These are phyloP conservation scores for Liriodendron chinense DNA, from an alignment of 164 flowering plant species.

Conservation along the genomic window DNA sequence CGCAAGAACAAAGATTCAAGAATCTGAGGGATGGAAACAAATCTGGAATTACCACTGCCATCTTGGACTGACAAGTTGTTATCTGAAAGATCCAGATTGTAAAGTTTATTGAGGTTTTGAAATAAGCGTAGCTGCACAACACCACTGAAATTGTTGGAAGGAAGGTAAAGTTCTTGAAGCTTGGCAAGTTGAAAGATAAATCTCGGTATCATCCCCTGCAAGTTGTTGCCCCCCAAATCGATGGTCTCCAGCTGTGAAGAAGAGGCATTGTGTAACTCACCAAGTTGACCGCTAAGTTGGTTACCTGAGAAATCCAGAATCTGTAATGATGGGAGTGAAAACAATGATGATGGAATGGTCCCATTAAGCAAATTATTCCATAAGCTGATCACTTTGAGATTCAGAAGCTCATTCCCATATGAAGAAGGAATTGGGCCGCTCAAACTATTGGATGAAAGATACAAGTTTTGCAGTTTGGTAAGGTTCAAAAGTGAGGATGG, in stretches of 20 bases:
- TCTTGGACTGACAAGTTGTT: slow-evolving; percentile 13
- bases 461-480: slow-evolving; percentile 23
- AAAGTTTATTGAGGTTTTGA: slow-evolving; percentile 16
- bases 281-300: slow-evolving; percentile 25
- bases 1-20: slow-evolving; percentile 27
- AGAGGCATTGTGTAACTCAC: slow-evolving; percentile 15
- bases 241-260: slow-evolving; percentile 1
- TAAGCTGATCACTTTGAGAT: slow-evolving; percentile 24
- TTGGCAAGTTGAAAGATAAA: slow-evolving; percentile 17
- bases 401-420: slow-evolving; percentile 15
- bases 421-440: slow-evolving; percentile 25
- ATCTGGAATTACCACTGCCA: not conserved
- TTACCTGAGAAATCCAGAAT: slow-evolving; percentile 26
- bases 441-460: slow-evolving; percentile 21
- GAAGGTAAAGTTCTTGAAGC: slow-evolving; percentile 15
- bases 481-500: slow-evolving; percentile 20
- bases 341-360: slow-evolving; percentile 31
- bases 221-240: slow-evolving; percentile 21
- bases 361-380: slow-evolving; percentile 33
- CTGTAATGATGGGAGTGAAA: slow-evolving; percentile 28
- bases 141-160: slow-evolving; percentile 33
- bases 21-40: slow-evolving; percentile 7
- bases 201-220: slow-evolving; percentile 30
- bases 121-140: slow-evolving; percentile 10
- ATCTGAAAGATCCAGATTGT: slow-evolving; percentile 25